Evolutionary conservation across 805 yeast species (phyloP), one percentile per base, ranked within the genome.

Genomic region (Ogataea henricii): DNA sequence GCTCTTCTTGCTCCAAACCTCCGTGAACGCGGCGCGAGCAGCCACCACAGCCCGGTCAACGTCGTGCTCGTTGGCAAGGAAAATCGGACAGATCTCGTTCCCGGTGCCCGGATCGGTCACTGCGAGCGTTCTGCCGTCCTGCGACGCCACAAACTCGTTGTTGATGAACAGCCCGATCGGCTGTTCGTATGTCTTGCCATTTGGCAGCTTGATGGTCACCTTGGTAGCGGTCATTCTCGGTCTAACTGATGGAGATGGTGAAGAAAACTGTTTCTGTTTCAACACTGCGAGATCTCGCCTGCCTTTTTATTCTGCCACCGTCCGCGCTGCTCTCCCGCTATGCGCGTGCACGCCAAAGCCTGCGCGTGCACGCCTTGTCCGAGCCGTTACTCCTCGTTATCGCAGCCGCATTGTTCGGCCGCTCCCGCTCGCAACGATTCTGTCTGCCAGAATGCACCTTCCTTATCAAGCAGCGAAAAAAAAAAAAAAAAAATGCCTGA

Each of bases 121-220:
- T 53, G 76, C 76, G 16, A 86, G 71, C n/a, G 82, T 80, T 60
- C 78, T 72, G 46, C 77, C 79, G 46, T 78, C 77, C 27, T 70
- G 67, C 2, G 68, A 60, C 25, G 58, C 51, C 47, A 85, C 83
- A 61, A 86, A 89, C 67, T 88, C 88, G 69, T 88, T 88, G 74
- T 89, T 85, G 67, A 91, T 89, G 76, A 88, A 91, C 59, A 91
- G 72, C 54, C 97, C 97, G 9, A 87, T 83, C 59, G 96, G 96
- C 72, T 65, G 87, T 44, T 71, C 72, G 58, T 80, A 80, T 26
- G 70, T 64, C 48, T 70, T 69, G 40, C 86, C 86, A 59, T 78
- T 82, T 49, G 86, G 85, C 49, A 66, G 51, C 4, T 37, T 45
- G 47, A 66, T 57, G 26, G 58, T 57, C 8, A 54, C 60, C 21